Percentiles rank a stretch among this genome's conserved stretches.
phyloP scores from a whole-genome alignment of 1,139 yeast genomes.

The Dujonia santamariae region DNA sequence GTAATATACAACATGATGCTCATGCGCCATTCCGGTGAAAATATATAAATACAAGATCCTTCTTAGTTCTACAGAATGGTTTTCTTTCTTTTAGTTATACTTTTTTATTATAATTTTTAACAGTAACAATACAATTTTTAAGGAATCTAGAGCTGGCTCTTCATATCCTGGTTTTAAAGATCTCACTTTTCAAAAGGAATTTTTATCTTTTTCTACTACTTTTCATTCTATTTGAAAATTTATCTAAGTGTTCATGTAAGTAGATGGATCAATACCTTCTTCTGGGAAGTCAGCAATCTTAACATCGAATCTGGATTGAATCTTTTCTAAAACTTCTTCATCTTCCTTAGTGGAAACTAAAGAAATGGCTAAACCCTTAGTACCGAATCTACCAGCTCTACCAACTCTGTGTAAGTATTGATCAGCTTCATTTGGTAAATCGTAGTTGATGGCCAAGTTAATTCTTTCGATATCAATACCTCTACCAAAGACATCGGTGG shows the following conservation, averaged over 20 bases:
- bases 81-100: background rate
- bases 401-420: slow-evolving; percentile 99
- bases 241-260: slow-evolving; percentile 88
- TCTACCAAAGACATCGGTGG: slow-evolving; percentile 98
- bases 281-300: slow-evolving; percentile 94
- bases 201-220: slow-evolving; percentile 1
- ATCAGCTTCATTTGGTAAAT: slow-evolving; percentile 87
- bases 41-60: no score
- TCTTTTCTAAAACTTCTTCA: slow-evolving; percentile 85
- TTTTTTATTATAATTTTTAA: background rate
- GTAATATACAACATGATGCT: no score
- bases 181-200: background rate
- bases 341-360: slow-evolving; percentile 85
- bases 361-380: slow-evolving; percentile 95
- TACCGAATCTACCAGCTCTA: slow-evolving; percentile 99
- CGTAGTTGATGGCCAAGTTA: slow-evolving; percentile 96
- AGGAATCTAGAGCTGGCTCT: background rate
- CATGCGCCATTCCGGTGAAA: no score
- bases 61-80: no score
- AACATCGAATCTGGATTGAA: slow-evolving; percentile 97
- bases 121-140: slow-evolving; percentile 3
- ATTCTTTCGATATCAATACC: slow-evolving; percentile 99
- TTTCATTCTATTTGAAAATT: background rate
- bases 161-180: background rate
- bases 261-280: slow-evolving; percentile 96